Conservation (phyloP, 2,329 filamentous ascomycete species). For the Ceratocystis variospora region DNA sequence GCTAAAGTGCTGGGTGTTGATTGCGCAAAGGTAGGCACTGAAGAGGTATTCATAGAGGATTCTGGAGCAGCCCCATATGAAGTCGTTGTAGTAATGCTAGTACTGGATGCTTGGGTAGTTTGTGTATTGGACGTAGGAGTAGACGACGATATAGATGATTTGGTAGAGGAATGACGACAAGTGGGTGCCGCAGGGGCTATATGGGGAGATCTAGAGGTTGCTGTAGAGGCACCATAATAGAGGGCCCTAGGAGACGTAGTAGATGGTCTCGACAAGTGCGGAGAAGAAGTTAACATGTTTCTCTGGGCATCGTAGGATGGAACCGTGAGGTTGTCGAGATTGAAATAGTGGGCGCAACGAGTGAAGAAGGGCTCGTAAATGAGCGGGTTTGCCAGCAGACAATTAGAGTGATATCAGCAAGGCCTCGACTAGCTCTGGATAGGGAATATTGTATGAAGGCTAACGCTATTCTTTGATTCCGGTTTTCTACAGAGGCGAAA, state of each 20-base stretch:
- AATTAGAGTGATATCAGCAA: background rate
- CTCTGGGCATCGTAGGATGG: constrained; percentile 14
- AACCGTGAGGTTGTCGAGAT: background rate
- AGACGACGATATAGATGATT: constrained; percentile 11
- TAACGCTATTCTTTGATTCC: background rate
- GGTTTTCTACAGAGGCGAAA: background rate
- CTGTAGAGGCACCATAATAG: constrained; percentile 17
- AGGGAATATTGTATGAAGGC: background rate
- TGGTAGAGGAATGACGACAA: constrained; percentile 15
- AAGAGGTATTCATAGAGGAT: background rate
- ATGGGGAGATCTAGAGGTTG: constrained; percentile 16
- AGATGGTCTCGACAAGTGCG: constrained; percentile 17
- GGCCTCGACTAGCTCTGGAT: background rate
- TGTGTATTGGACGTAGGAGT: background rate
- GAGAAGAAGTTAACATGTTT: constrained; percentile 19
- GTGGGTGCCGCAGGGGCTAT: constrained; percentile 8
- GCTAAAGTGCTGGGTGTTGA: background rate
- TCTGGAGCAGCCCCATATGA: background rate
- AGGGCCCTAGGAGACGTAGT: constrained; percentile 15
- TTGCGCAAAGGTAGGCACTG: background rate
- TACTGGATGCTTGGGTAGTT: background rate
- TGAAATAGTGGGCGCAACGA: background rate
- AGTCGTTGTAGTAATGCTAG: background rate
- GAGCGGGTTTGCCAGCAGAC: background rate
- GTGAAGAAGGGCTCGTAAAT: background rate